These are phyloP conservation scores for Umbilicaria muhlenbergii DNA, from an alignment of 495 filamentous ascomycete species.

Conservation along the genomic window DNA sequence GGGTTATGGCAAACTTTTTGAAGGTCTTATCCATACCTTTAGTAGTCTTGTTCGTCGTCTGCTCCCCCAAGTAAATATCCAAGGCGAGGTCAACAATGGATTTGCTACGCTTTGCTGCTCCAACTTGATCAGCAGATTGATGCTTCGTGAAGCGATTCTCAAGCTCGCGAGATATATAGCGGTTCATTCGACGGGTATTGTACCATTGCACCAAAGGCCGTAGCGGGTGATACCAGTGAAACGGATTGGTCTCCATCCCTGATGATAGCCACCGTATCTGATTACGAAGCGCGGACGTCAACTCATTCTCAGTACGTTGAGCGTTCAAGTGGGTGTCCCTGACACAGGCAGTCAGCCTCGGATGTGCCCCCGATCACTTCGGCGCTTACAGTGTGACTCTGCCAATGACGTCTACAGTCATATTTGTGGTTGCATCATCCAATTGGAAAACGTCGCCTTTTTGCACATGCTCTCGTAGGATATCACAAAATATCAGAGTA, in stretches of 20 bases:
- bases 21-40: slow-evolving; percentile 1
- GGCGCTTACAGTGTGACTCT: slow-evolving; percentile 14
- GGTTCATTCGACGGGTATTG: slow-evolving; percentile 18
- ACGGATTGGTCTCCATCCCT: slow-evolving; percentile 7
- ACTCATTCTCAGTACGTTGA: slow-evolving; percentile 17
- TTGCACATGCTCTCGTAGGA: slow-evolving; percentile 13
- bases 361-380: too few species aligned
- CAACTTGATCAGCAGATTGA: neutral
- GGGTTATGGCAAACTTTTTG: slow-evolving; percentile 3
- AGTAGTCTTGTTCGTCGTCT: neutral
- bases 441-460: slow-evolving; percentile 15
- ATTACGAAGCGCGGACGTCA: slow-evolving; percentile 18
- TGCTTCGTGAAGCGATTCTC: slow-evolving; percentile 17
- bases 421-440: slow-evolving; percentile 16
- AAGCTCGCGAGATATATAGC: slow-evolving; percentile 18
- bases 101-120: slow-evolving; percentile 1
- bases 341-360: too few species aligned
- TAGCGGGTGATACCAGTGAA: too few species aligned
- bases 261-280: slow-evolving; percentile 15
- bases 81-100: slow-evolving; percentile 10
- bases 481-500: slow-evolving; percentile 12
- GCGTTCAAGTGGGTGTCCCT: slow-evolving; percentile 17
- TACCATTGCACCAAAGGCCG: slow-evolving; percentile 16
- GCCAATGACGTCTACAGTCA: slow-evolving; percentile 25
- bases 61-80: slow-evolving; percentile 4